phyloP scores from a whole-genome alignment of 1,139 yeast genomes.

The Saccharomyces hybrid region DNA sequence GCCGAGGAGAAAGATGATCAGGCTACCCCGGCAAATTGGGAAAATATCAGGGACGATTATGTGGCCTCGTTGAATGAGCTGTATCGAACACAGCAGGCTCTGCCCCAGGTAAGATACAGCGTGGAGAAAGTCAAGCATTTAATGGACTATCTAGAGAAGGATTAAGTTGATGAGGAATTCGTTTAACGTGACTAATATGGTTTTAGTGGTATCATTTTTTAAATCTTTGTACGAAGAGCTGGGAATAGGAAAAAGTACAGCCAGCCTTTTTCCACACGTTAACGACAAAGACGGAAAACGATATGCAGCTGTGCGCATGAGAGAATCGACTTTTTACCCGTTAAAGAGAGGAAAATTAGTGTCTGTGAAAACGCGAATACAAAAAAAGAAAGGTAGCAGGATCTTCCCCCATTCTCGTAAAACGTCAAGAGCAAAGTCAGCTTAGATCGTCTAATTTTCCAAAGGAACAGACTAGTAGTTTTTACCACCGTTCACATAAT shows the following conservation, averaged over 20 bases:
- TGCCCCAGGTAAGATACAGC: constrained; percentile 13
- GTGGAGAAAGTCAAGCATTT: constrained; percentile 15
- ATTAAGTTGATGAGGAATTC: not conserved
- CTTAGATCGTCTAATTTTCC: not conserved
- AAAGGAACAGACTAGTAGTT: not conserved
- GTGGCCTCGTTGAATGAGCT: constrained; percentile 4
- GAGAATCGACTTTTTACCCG: not conserved
- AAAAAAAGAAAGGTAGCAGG: not conserved
- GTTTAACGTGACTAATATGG: not conserved
- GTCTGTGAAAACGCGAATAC: constrained; percentile 1
- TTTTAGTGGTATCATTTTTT: not conserved
- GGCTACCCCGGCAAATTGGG: constrained; percentile 9
- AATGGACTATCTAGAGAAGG: constrained; percentile 17
- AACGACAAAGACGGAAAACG: not conserved
- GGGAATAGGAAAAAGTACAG: not conserved
- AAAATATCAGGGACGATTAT: not conserved
- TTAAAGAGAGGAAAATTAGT: not conserved
- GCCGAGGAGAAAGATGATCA: constrained; percentile 11
- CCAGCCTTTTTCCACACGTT: not conserved
- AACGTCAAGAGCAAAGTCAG: not conserved
- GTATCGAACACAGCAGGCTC: constrained; percentile 8
- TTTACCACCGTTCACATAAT: not conserved
- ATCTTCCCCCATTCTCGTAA: not conserved
- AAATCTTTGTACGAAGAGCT: not conserved
- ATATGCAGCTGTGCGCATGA: not conserved